A percentile compares a stretch with the other conserved stretches of the same genome.
Evolutionary conservation across 805 yeast species (phyloP).

Genomic region (Candida saitoana): DNA sequence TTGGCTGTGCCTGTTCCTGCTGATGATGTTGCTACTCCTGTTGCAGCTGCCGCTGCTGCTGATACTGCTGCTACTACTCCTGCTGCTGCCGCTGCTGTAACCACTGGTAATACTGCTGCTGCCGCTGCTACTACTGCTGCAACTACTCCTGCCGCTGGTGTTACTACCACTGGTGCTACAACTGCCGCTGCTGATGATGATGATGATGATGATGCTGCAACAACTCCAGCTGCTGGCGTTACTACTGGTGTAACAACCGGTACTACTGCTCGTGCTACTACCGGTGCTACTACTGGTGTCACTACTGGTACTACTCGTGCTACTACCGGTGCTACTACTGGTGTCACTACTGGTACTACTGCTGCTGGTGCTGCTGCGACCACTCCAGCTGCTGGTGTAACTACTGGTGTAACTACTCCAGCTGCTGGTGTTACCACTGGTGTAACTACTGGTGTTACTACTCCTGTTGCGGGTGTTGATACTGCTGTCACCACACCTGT

Average conservation of each 20-base stretch:
- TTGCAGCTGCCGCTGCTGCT: slow-evolving; percentile 16
- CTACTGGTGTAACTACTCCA: slow-evolving; percentile 10
- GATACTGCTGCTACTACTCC: slow-evolving; percentile 15
- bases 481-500: slow-evolving; percentile 11
- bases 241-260: slow-evolving; percentile 12
- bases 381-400: slow-evolving; percentile 10
- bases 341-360: slow-evolving; percentile 7
- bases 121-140: slow-evolving; percentile 13
- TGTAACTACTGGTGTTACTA: slow-evolving; percentile 13
- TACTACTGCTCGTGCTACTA: slow-evolving; percentile 10
- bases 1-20: slow-evolving; percentile 14
- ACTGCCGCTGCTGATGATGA: too few species aligned
- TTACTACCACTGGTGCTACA: slow-evolving; percentile 15
- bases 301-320: slow-evolving; percentile 15
- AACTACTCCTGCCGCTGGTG: slow-evolving; percentile 15
- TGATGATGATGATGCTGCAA: too few species aligned
- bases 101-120: slow-evolving; percentile 14
- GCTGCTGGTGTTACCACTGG: slow-evolving; percentile 14
- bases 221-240: slow-evolving; percentile 15
- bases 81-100: slow-evolving; percentile 16
- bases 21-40: slow-evolving; percentile 14
- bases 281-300: slow-evolving; percentile 11
- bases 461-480: slow-evolving; percentile 14
- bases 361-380: slow-evolving; percentile 14
- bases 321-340: slow-evolving; percentile 11